Base-by-base conservation (phyloP, 2,329 filamentous ascomycete genomes). In the Aspergillus unguis region DNA sequence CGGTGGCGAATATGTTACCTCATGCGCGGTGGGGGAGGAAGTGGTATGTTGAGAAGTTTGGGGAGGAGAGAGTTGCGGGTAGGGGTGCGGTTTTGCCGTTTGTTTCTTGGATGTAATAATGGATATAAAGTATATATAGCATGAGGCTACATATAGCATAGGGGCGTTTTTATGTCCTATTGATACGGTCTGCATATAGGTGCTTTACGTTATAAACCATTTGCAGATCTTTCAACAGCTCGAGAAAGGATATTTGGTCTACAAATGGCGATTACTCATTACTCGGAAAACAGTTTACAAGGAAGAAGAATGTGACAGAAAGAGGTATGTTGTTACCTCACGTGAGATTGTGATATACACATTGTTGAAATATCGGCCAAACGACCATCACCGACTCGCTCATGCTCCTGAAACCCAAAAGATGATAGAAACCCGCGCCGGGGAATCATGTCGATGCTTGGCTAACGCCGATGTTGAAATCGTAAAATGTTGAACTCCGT, bases 41-140 rank as follows among this genome's bases (percentile, higher is more conserved):
- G 64, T 99, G 94, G 94, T 99, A 99, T 71, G 76, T 86, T 53
- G 80, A 90, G 65, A 89, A 81, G 71, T 99, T 99, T 79, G 92
- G 92, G 8, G 84, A 85, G 74, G 86, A 32, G 6, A 17, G n/a
- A 5, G 82, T 96, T 56, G 83, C 82, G 44, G 81, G 80, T 29
- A 83, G 85, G 67, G 92, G 89, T 74, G 89, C 89, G 4, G 82
- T 92, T 28, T 79, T 88, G 62, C 85, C 85, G 26, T 80, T 79
- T 26, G 61, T 82, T 54, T 44, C 60, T 7, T 72, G 67, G 65
- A 52, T 75, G 59, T 74, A 54, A 66, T 67, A 11, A 26, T 32
- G 11, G 4, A 35, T 28, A 36, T 36, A 10, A 6, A 17, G 6
- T 37, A 33, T 35, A 26, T 43, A 49, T 43, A 47, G 6, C 2